Conservation (phyloP, 106 monocot genomes). For the Agapanthus africanus region DNA sequence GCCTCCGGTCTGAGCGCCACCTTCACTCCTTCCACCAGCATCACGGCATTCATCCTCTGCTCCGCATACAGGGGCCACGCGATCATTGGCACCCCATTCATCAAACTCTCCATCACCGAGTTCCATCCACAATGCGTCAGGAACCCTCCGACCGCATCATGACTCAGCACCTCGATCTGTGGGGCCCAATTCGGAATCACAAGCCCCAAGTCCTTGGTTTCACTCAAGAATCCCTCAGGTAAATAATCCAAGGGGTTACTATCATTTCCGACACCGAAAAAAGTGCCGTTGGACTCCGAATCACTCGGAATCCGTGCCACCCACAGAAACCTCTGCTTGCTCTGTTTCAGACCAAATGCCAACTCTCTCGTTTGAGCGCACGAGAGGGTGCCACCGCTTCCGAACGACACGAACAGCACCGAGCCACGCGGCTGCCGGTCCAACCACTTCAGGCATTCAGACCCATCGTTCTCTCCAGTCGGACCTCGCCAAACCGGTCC, state of each 20-base stretch:
- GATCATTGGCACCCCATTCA: slow-evolving; percentile 26
- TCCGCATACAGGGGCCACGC: slow-evolving; percentile 44
- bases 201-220: slow-evolving; percentile 8
- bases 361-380: slow-evolving; percentile 17
- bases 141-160: too few relatives aligned
- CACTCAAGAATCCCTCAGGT: slow-evolving; percentile 10
- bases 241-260: slow-evolving; percentile 7
- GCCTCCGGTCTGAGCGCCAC: slow-evolving; percentile 11
- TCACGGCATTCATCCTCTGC: slow-evolving; percentile 29
- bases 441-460: slow-evolving; percentile 21
- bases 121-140: slow-evolving; percentile 64
- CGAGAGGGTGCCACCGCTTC: slow-evolving; percentile 22
- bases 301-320: slow-evolving; percentile 22
- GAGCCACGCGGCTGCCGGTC: slow-evolving; percentile 16
- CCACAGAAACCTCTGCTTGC: slow-evolving; percentile 23
- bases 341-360: slow-evolving; percentile 24
- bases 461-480: background rate
- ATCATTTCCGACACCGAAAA: background rate
- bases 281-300: background rate
- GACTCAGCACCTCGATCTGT: slow-evolving; percentile 15
- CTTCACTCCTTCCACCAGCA: slow-evolving; percentile 22
- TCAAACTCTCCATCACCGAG: slow-evolving; percentile 38
- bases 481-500: slow-evolving; percentile 25
- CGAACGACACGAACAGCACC: too few relatives aligned
- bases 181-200: slow-evolving; percentile 20